Percentiles rank a stretch among this genome's conserved stretches.
Conservation (phyloP, 495 filamentous ascomycete genomes). For the Ramalina intermedia region DNA sequence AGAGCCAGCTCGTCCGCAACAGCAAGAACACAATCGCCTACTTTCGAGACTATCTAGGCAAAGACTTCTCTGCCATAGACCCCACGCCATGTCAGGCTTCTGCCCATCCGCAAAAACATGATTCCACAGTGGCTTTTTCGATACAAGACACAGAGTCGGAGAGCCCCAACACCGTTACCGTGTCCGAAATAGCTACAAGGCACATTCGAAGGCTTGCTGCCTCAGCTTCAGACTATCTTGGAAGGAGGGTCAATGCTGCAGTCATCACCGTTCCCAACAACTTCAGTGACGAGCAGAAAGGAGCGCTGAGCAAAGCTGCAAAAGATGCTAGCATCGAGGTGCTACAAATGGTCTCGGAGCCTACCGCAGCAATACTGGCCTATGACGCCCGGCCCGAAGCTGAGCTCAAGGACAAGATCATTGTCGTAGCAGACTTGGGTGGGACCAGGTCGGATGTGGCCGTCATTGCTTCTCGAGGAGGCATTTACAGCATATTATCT, state of each 20-base stretch:
- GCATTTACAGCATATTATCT: constrained; percentile 91
- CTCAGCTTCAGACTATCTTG: constrained; percentile 81
- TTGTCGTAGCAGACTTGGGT: constrained; percentile 86
- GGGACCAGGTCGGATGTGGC: constrained; percentile 86
- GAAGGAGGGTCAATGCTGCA: constrained; percentile 79
- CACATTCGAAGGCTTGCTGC: constrained; percentile 68
- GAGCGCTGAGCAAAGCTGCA: constrained; percentile 61
- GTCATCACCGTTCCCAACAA: constrained; percentile 91
- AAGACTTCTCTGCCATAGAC: constrained; percentile 72
- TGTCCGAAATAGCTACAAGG: constrained; percentile 76
- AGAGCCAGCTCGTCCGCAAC: constrained; percentile 82
- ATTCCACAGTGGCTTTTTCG: constrained; percentile 64
- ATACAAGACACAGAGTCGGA: constrained; percentile 63
- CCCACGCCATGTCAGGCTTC: constrained; percentile 88
- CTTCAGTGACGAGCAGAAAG: constrained; percentile 73
- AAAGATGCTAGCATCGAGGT: constrained; percentile 74
- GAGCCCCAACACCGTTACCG: constrained; percentile 52
- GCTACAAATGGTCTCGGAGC: constrained; percentile 84
- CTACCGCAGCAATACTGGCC: constrained; percentile 78
- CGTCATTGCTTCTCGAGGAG: constrained; percentile 77
- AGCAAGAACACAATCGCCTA: constrained; percentile 82
- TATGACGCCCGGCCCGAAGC: constrained; percentile 79
- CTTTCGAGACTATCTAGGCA: constrained; percentile 90
- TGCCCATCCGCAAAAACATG: constrained; percentile 68
- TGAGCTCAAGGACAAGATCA: constrained; percentile 64